Base-by-base conservation (phyloP, 2,329 filamentous ascomycete species). In the Xylaria sp. region DNA sequence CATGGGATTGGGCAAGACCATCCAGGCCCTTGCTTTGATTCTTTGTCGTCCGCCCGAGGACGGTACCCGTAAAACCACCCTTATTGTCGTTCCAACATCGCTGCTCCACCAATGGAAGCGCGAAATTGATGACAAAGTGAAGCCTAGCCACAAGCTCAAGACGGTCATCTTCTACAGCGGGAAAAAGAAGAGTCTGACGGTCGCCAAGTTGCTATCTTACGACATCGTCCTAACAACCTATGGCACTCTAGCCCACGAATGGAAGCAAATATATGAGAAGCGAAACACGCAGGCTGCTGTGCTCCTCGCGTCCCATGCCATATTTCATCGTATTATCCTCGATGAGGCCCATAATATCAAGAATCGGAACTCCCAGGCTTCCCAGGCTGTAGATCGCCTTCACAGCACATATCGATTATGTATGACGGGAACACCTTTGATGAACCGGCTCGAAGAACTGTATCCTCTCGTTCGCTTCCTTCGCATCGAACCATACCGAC, bases 321-420 rank as follows among this genome's bases (percentile, higher is more conserved):
- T 84, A 66, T 95, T 92, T 84, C 89, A 92, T 76, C 88, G 91
- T n/a, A 84, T 94, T 56, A 90, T 96, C 59, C 84, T 96, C 4
- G 93, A 96, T 72, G 93, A 96, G 80, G 92, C 92, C 1, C 92
- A 96, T 76, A 91, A 88, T 76, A 93, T 96, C 82, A 96, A 95
- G 82, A 96, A 95, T 75, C 88, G 88, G 66, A 83, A 81, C 41
- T 90, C 92, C 0, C 87, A 89, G 70, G 82, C 86, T 6, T 88
- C 91, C 0, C 83, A 85, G 70, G 92, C 89, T 13, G 88, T 88
- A 39, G 87, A 83, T 74, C 78, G 81, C 20, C 81, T 96, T 15
- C 82, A 86, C 68, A 83, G 91, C n/a, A 85, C 82, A 34, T 89
- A 92, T 76, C 86, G 93, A 54, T 89, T 93, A 80, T 94, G 91